Evolutionary conservation across 148 eudicot species (phyloP).

Genomic region (Cornus florida): DNA sequence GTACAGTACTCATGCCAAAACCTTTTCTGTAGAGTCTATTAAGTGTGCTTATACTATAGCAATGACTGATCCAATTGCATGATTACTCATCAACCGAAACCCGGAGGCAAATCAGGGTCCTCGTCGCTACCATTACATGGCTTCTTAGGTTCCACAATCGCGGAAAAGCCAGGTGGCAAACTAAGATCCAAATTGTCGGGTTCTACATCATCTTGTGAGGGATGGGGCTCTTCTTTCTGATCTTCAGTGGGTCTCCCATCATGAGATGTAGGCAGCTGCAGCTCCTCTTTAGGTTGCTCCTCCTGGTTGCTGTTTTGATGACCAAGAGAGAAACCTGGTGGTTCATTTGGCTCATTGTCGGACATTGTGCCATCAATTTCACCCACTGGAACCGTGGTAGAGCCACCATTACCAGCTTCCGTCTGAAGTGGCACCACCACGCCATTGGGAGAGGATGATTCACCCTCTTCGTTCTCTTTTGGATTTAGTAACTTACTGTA

Average conservation of each 20-base stretch:
- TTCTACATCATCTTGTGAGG: constrained; percentile 12
- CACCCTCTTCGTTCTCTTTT: constrained; percentile 26
- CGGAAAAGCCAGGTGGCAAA: constrained; percentile 46
- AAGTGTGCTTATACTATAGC: not conserved
- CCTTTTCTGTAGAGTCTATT: not conserved
- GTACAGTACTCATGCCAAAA: not conserved
- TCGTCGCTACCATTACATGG: constrained; percentile 46
- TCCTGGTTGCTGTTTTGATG: constrained; percentile 16
- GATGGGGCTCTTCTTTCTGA: constrained; percentile 15
- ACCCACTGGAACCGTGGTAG: constrained; percentile 15
- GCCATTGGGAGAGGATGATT: constrained; percentile 27
- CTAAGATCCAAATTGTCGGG: constrained; percentile 23
- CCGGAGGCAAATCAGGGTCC: constrained; percentile 87
- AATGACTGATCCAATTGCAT: too few relatives aligned
- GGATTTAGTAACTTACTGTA: constrained; percentile 59
- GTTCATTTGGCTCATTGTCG: constrained; percentile 40
- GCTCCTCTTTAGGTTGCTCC: constrained; percentile 24
- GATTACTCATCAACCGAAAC: constrained; percentile 56
- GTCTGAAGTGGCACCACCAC: constrained; percentile 17
- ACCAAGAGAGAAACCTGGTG: constrained; percentile 46
- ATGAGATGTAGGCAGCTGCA: constrained; percentile 18
- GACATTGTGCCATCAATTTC: constrained; percentile 28
- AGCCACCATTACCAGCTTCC: constrained; percentile 20
- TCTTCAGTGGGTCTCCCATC: constrained; percentile 26
- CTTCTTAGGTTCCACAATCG: constrained; percentile 28